Evolutionary conservation across 441 rosid genomes (phyloP).

Genomic region (Syzygium malaccense): DNA sequence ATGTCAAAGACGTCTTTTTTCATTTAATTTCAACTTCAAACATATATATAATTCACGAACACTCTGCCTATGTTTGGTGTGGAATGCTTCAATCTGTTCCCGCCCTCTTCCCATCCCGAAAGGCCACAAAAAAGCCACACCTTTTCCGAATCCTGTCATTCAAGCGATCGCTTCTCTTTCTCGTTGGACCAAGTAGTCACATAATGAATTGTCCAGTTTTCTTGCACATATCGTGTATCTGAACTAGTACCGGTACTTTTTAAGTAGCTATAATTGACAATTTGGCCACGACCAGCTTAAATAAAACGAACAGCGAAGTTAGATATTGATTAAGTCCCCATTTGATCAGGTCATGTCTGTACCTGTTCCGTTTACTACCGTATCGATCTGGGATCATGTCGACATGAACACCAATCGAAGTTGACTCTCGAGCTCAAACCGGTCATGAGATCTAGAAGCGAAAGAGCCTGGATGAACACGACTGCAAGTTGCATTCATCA

Average conservation of each 20-base stretch:
- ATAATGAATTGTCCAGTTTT: background rate
- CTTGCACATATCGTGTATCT: background rate
- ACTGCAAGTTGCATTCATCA: background rate
- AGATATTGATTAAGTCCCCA: background rate
- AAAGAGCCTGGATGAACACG: background rate
- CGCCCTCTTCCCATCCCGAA: background rate
- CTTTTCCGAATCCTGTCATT: background rate
- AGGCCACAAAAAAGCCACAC: background rate
- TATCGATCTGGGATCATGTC: background rate
- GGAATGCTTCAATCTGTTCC: background rate
- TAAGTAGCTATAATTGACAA: background rate
- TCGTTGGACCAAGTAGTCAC: background rate
- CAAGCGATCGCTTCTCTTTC: background rate
- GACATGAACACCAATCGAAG: background rate
- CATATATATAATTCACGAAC: background rate
- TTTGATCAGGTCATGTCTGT: background rate
- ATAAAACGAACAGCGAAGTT: background rate
- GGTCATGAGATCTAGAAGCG: background rate
- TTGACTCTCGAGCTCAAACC: background rate
- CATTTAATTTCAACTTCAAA: background rate
- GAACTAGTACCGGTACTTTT: background rate
- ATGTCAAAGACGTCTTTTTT: background rate
- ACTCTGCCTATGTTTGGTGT: accelerated
- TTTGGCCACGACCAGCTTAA: background rate
- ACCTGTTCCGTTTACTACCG: background rate